phyloP scores from a whole-genome alignment of 306 rosid genomes.

The Castanospermum australe region DNA sequence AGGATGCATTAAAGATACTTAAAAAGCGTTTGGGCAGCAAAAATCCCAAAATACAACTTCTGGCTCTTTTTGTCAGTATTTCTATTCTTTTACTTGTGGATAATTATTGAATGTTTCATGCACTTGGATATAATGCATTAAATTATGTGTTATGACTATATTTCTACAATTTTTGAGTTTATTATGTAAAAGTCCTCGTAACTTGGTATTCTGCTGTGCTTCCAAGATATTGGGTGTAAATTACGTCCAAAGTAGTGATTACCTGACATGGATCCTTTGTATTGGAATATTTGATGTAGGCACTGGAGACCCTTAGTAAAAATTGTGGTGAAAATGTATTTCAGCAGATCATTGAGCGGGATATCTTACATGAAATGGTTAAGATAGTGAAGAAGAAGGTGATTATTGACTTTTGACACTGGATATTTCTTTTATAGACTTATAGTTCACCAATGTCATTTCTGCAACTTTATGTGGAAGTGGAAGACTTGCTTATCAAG shows the following conservation, averaged over 20 bases:
- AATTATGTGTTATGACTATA: not conserved
- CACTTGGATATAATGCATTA: not conserved
- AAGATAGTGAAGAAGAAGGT: conserved; percentile 85
- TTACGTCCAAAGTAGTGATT: not conserved
- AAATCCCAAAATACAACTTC: conserved; percentile 65
- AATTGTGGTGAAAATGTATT: conserved; percentile 70
- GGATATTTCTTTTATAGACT: not conserved
- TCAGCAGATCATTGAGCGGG: conserved; percentile 71
- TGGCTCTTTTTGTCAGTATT: conserved; percentile 69
- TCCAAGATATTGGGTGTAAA: not conserved
- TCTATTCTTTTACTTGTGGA: conserved; percentile 6
- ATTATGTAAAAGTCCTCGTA: not conserved
- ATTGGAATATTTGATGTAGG: conserved; percentile 42
- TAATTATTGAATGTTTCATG: not conserved
- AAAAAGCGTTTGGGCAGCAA: conserved; percentile 64
- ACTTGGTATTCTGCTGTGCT: not conserved
- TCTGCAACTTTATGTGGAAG: not conserved
- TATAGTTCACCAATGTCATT: conserved; percentile 5
- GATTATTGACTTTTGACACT: not conserved
- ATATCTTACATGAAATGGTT: conserved; percentile 78
- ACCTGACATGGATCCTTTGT: not conserved
- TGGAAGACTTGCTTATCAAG: conserved; percentile 1
- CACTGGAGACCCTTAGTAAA: conserved; percentile 69
- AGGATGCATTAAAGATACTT: conserved; percentile 69
- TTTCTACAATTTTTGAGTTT: not conserved